Conservation (phyloP, 495 filamentous ascomycete species). For the Penicillium dipodomyicola region DNA sequence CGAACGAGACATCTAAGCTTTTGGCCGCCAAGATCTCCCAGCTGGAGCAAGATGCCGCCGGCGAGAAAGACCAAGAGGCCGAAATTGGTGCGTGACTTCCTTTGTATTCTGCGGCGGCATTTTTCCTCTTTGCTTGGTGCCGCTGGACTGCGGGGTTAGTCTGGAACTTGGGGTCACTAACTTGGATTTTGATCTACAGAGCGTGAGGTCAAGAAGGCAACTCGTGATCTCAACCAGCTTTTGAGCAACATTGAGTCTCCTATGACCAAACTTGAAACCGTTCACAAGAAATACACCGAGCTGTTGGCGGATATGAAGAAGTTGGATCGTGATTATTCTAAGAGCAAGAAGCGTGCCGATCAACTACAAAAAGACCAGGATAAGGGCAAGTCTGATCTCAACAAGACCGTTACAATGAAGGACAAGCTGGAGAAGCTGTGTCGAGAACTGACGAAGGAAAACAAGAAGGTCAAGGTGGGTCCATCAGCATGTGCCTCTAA, state of each 20-base stretch:
- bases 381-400: slow-evolving; percentile 77
- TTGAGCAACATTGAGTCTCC: slow-evolving; percentile 76
- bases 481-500: background rate
- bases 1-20: slow-evolving; percentile 82
- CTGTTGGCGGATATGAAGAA: slow-evolving; percentile 91
- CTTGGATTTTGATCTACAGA: slow-evolving; percentile 44
- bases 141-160: slow-evolving; percentile 4
- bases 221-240: slow-evolving; percentile 78
- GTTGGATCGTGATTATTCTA: slow-evolving; percentile 86
- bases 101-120: slow-evolving; percentile 12
- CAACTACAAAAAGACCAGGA: slow-evolving; percentile 97
- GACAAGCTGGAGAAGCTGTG: slow-evolving; percentile 95
- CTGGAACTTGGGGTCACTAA: slow-evolving; percentile 20
- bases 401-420: slow-evolving; percentile 80
- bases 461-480: slow-evolving; percentile 91
- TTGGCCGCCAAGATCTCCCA: slow-evolving; percentile 93
- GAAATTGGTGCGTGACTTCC: slow-evolving; percentile 82
- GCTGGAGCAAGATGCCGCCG: slow-evolving; percentile 85
- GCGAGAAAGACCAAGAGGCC: slow-evolving; percentile 90
- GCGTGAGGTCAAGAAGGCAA: slow-evolving; percentile 88
- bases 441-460: slow-evolving; percentile 88
- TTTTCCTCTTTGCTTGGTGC: slow-evolving; percentile 10
- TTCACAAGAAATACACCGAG: slow-evolving; percentile 89
- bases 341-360: slow-evolving; percentile 93
- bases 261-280: slow-evolving; percentile 72